Conservation (phyloP, 176 grass and related monocot species). For the Eremochloa ophiuroides region DNA sequence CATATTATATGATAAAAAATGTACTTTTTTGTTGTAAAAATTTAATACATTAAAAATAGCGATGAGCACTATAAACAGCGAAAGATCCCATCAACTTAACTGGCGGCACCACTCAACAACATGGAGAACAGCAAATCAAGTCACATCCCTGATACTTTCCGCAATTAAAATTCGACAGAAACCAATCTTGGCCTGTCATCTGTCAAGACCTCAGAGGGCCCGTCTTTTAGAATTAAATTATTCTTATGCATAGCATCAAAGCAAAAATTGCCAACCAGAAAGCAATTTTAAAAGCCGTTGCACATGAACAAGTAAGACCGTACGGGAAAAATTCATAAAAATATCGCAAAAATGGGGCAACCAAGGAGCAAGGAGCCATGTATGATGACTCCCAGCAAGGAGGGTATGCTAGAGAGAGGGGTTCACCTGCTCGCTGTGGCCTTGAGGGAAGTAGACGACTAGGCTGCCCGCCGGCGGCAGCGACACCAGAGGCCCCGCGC, state of each 20-base stretch:
- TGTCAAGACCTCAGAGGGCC: background rate
- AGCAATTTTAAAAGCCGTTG: background rate
- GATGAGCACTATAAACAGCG: constrained; percentile 1
- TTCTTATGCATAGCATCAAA: background rate
- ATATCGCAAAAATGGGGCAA: background rate
- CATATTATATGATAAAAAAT: background rate
- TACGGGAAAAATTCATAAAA: background rate
- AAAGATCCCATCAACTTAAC: constrained; percentile 22
- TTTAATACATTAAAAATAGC: background rate
- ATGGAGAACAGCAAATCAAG: constrained; percentile 25
- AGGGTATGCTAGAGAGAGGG: background rate
- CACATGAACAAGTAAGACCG: background rate
- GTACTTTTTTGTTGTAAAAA: background rate
- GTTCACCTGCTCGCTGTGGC: constrained; percentile 75
- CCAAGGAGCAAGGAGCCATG: background rate
- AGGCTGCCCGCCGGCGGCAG: constrained; percentile 69
- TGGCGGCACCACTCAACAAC: constrained; percentile 13
- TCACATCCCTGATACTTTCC: background rate
- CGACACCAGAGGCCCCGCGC: constrained; percentile 56
- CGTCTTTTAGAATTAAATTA: background rate
- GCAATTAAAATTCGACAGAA: background rate
- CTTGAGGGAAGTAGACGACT: constrained; percentile 85
- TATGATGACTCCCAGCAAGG: background rate
- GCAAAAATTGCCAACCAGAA: background rate
- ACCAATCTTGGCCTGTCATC: background rate